Evolutionary conservation across 192 early-diverging fungal species (phyloP).

Genomic region (Cladochytrium replicatum): DNA sequence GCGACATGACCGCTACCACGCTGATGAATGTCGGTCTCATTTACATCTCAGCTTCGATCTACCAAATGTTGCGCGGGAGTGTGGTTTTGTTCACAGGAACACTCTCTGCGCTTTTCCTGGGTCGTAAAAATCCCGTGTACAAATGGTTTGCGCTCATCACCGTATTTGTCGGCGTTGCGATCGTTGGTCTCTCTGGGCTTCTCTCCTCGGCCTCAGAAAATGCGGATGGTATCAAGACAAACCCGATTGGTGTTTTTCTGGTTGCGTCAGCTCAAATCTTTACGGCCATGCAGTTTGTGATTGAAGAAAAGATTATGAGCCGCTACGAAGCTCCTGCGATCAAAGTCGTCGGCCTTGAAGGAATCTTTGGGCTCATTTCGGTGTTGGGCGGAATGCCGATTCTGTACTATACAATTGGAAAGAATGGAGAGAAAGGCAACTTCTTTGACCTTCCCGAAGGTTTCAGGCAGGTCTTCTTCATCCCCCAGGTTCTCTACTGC

Average conservation of each 20-base stretch:
- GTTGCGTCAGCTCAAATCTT: constrained; percentile 88
- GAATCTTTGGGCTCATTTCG: constrained; percentile 74
- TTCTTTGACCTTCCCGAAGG: constrained; percentile 75
- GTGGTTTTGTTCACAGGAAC: constrained; percentile 90
- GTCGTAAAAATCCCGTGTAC: constrained; percentile 62
- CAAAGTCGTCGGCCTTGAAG: constrained; percentile 89
- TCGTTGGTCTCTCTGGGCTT: constrained; percentile 58
- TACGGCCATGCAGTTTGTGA: constrained; percentile 89
- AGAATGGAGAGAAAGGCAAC: constrained; percentile 48
- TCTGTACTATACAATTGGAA: constrained; percentile 62
- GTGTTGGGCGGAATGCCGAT: constrained; percentile 60
- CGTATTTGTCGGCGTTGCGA: constrained; percentile 77
- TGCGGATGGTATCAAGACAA: constrained; percentile 27
- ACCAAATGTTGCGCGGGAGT: constrained; percentile 94
- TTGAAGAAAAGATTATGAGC: constrained; percentile 88
- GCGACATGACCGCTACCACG: constrained; percentile 69
- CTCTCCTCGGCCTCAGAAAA: constrained; percentile 9
- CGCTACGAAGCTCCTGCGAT: constrained; percentile 72
- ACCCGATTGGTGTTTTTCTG: constrained; percentile 67
- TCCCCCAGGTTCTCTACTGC: constrained; percentile 16
- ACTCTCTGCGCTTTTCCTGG: constrained; percentile 80
- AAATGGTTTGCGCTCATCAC: constrained; percentile 74
- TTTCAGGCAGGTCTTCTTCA: constrained; percentile 51
- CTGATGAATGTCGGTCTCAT: constrained; percentile 98
- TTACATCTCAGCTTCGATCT: constrained; percentile 78